phyloP scores from a whole-genome alignment of 1,284 basidiomycete species.

The Rhodotorula sp. region DNA sequence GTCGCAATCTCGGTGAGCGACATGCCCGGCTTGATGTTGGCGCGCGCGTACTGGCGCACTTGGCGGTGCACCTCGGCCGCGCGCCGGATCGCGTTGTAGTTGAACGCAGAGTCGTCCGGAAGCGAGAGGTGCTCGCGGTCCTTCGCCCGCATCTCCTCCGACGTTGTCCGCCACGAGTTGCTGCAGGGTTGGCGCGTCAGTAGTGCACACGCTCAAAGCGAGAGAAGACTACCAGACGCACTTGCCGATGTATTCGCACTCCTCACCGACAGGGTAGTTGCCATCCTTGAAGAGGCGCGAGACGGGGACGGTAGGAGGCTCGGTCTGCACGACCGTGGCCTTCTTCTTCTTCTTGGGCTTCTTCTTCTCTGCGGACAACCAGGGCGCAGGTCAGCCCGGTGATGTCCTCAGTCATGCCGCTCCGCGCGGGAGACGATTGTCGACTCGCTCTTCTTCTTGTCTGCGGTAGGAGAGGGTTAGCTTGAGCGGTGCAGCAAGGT shows the following conservation, averaged over 20 bases:
- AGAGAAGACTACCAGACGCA: slow-evolving; percentile 45
- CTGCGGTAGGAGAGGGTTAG: slow-evolving; percentile 9
- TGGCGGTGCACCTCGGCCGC: slow-evolving; percentile 96
- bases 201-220: too few relatives aligned
- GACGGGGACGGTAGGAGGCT: slow-evolving; percentile 87
- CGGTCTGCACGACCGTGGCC: slow-evolving; percentile 64
- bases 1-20: slow-evolving; percentile 92
- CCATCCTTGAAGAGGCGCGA: slow-evolving; percentile 86
- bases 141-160: slow-evolving; percentile 82
- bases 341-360: slow-evolving; percentile 69
- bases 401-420: background rate
- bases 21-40: slow-evolving; percentile 89
- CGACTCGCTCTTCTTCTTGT: slow-evolving; percentile 43
- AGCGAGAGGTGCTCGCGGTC: slow-evolving; percentile 67
- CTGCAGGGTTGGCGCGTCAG: slow-evolving; percentile 53
- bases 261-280: slow-evolving; percentile 86
- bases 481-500: too few relatives aligned
- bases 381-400: background rate
- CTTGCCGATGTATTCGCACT: slow-evolving; percentile 90
- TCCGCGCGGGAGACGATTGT: background rate
- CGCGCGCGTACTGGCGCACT: slow-evolving; percentile 78
- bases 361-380: slow-evolving; percentile 35
- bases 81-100: slow-evolving; percentile 83
- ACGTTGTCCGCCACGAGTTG: slow-evolving; percentile 82
- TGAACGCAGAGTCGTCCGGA: slow-evolving; percentile 53